phyloP scores from a whole-genome alignment of 495 filamentous ascomycete species.

The Penicillium cataractarum region DNA sequence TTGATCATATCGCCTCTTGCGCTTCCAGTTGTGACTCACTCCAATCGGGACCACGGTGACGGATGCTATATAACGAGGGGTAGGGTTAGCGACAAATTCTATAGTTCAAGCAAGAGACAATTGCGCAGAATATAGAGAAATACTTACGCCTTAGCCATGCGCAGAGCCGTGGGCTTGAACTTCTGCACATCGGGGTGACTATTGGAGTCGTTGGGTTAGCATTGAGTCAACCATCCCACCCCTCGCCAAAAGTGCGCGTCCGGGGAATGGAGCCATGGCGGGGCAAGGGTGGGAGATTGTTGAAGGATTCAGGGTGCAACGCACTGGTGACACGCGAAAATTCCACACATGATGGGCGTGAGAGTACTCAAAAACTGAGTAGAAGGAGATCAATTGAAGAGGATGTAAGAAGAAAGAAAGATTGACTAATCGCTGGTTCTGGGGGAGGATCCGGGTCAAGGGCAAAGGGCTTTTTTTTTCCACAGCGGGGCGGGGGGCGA shows the following conservation, averaged over 20 bases:
- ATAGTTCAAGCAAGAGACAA: constrained; percentile 39
- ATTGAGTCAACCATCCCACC: constrained; percentile 18
- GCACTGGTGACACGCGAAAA: constrained; percentile 93
- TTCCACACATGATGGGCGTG: constrained; percentile 67
- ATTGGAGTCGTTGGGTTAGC: constrained; percentile 29
- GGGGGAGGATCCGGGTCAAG: constrained; percentile 22
- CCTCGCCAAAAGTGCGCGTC: constrained; percentile 3
- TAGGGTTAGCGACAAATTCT: constrained; percentile 29
- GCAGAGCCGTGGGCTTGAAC: constrained; percentile 95
- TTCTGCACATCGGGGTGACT: constrained; percentile 94
- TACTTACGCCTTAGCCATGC: constrained; percentile 91
- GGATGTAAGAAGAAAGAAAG: constrained; percentile 13
- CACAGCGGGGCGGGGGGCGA: constrained; percentile 46
- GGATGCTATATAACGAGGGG: constrained; percentile 60
- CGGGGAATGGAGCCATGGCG: constrained; percentile 17
- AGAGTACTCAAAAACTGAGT: constrained; percentile 18
- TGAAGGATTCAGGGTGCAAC: constrained; percentile 37
- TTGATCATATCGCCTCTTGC: constrained; percentile 8
- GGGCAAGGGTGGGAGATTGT: constrained; percentile 11
- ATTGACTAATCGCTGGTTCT: constrained; percentile 29
- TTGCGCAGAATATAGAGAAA: constrained; percentile 16
- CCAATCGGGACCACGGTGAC: constrained; percentile 98
- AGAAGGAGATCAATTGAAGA: constrained; percentile 18
- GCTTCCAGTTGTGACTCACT: constrained; percentile 64
- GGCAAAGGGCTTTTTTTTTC: constrained; percentile 36